Evolutionary conservation across 345 rosid species (phyloP).

Genomic region (Noccaea caerulescens): DNA sequence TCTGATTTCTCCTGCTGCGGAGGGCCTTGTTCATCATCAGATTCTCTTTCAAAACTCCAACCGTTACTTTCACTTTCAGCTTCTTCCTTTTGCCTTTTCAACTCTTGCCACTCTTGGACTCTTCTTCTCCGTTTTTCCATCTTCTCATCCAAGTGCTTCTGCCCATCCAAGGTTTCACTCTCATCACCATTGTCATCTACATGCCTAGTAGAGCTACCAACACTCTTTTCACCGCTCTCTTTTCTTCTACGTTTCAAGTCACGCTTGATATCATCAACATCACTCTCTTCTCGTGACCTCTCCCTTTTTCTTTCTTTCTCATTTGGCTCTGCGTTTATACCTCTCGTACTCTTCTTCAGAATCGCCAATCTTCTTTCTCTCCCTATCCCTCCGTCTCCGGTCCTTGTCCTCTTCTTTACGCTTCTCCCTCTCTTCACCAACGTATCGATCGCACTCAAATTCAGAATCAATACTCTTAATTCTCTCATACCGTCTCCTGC

Average conservation of each 20-base stretch:
- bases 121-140: conserved; percentile 79
- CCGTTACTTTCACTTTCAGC: conserved; percentile 54
- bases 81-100: conserved; percentile 72
- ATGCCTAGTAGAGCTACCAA: conserved; percentile 59
- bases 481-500: conserved; percentile 48
- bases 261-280: conserved; percentile 41
- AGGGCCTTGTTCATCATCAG: conserved; percentile 64
- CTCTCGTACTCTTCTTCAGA: conserved; percentile 46
- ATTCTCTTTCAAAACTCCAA: conserved; percentile 88
- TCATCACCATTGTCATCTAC: conserved; percentile 50
- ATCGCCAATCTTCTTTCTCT: conserved; percentile 55
- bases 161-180: conserved; percentile 60
- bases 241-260: conserved; percentile 58
- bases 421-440: conserved; percentile 50
- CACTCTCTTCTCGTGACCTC: conserved; percentile 64
- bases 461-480: conserved; percentile 57
- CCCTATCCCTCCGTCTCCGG: conserved; percentile 51
- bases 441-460: conserved; percentile 46
- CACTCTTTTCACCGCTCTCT: conserved; percentile 56
- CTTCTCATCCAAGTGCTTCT: conserved; percentile 66
- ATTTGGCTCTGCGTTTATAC: conserved; percentile 48
- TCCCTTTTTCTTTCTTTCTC: conserved; percentile 41
- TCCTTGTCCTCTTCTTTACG: conserved; percentile 42
- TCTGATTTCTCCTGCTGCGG: conserved; percentile 37
- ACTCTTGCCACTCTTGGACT: conserved; percentile 88